Percentiles rank a stretch among this genome's conserved stretches.
Evolutionary conservation across 106 monocot species (phyloP).

Genomic region (Vanilla planifolia): DNA sequence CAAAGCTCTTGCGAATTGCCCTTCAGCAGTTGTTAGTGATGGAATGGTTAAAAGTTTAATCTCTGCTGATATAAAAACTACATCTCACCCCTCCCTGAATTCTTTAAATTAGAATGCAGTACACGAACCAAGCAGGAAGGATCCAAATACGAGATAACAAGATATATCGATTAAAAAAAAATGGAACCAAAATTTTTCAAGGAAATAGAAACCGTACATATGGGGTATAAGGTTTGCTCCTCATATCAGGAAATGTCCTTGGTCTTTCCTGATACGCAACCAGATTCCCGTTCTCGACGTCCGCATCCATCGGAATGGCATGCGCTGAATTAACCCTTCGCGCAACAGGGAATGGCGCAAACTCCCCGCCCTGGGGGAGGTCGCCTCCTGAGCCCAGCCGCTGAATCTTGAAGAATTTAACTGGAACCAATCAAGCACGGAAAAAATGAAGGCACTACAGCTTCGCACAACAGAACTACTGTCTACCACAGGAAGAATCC

Average conservation of each 20-base stretch:
- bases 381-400: conserved; percentile 85
- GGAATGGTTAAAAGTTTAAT: too few relatives aligned
- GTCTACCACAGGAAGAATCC: background rate
- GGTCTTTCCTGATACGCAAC: conserved; percentile 50
- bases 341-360: conserved; percentile 66
- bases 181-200: background rate
- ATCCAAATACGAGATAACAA: background rate
- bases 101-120: too few relatives aligned
- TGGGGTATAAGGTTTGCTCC: conserved; percentile 67
- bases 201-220: conserved; percentile 29
- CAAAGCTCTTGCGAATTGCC: too few relatives aligned
- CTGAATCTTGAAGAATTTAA: conserved; percentile 71
- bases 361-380: conserved; percentile 79
- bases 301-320: conserved; percentile 76
- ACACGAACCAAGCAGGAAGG: too few relatives aligned
- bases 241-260: conserved; percentile 72
- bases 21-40: too few relatives aligned
- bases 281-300: conserved; percentile 64
- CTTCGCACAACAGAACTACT: background rate
- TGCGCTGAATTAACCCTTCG: conserved; percentile 75
- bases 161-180: background rate
- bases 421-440: background rate
- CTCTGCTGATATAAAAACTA: too few relatives aligned
- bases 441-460: background rate
- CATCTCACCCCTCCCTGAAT: too few relatives aligned